These are phyloP conservation scores for Yamadazyma scolyti DNA, from an alignment of 805 yeast genomes.

Conservation along the genomic window DNA sequence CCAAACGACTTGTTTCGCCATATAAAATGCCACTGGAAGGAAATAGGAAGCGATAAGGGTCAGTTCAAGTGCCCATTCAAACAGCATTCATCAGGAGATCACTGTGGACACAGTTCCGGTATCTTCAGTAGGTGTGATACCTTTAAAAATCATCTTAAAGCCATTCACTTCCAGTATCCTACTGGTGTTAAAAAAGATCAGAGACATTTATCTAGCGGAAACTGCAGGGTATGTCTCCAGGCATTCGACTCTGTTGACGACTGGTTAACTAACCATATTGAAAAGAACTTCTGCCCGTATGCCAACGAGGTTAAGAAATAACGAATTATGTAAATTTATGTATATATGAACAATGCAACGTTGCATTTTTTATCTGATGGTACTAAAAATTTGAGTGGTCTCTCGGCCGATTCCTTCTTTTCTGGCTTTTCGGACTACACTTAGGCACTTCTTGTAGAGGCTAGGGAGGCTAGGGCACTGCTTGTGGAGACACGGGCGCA, in stretches of 20 bases:
- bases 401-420: too few species aligned
- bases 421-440: too few species aligned
- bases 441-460: too few species aligned
- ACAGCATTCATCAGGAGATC: slow-evolving; percentile 21
- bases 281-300: slow-evolving; percentile 36
- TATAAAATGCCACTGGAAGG: slow-evolving; percentile 81
- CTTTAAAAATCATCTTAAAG: slow-evolving; percentile 84
- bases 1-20: slow-evolving; percentile 85
- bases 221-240: slow-evolving; percentile 72
- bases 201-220: slow-evolving; percentile 64
- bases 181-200: slow-evolving; percentile 79
- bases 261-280: slow-evolving; percentile 78
- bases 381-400: too few species aligned
- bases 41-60: slow-evolving; percentile 59
- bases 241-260: slow-evolving; percentile 66
- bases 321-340: slow-evolving; percentile 2
- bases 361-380: too few species aligned
- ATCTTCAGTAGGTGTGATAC: slow-evolving; percentile 89
- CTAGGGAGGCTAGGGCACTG: too few species aligned
- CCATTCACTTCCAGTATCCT: slow-evolving; percentile 87
- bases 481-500: too few species aligned
- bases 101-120: slow-evolving; percentile 77
- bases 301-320: slow-evolving; percentile 13
- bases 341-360: too few species aligned
- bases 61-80: slow-evolving; percentile 81